Percentiles rank a stretch among this genome's conserved stretches.
phyloP scores from a whole-genome alignment of 2,329 filamentous ascomycete genomes.

The Didymella sp. region DNA sequence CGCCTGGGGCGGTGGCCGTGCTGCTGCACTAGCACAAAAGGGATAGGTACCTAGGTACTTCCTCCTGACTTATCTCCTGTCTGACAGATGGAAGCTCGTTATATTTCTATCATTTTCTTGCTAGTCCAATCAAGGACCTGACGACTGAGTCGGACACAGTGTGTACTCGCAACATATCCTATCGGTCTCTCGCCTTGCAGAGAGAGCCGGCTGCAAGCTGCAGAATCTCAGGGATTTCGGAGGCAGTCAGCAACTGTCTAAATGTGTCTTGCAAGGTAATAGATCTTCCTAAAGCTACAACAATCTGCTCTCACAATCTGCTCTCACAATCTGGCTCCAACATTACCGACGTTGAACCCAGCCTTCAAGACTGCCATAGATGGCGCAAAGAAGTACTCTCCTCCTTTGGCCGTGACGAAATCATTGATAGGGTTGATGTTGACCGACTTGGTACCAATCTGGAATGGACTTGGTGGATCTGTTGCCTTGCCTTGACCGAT shows the following conservation, averaged over 20 bases:
- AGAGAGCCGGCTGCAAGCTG: no score
- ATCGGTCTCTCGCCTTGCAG: no score
- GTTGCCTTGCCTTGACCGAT: conserved; percentile 12
- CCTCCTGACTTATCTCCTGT: conserved; percentile 28
- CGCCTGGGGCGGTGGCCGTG: conserved; percentile 36
- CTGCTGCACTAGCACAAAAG: conserved; percentile 40
- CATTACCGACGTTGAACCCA: conserved; percentile 10
- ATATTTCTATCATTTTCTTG: conserved; percentile 5
- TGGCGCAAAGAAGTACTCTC: conserved; percentile 18
- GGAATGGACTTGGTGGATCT: conserved; percentile 7
- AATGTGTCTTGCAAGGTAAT: no score
- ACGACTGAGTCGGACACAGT: background rate
- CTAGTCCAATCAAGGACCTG: background rate
- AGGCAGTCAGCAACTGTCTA: no score
- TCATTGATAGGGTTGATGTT: conserved; percentile 15
- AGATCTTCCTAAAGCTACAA: no score
- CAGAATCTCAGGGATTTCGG: no score
- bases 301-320: no score
- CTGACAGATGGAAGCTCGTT: conserved; percentile 14
- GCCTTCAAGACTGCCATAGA: conserved; percentile 13
- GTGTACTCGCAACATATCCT: no score
- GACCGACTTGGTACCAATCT: conserved; percentile 12
- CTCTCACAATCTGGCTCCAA: conserved; percentile 2
- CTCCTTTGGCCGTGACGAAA: conserved; percentile 14
- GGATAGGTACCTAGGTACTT: conserved; percentile 49